These are phyloP conservation scores for Fusarium sp. DNA, from an alignment of 2,329 filamentous ascomycete genomes.

Conservation along the genomic window DNA sequence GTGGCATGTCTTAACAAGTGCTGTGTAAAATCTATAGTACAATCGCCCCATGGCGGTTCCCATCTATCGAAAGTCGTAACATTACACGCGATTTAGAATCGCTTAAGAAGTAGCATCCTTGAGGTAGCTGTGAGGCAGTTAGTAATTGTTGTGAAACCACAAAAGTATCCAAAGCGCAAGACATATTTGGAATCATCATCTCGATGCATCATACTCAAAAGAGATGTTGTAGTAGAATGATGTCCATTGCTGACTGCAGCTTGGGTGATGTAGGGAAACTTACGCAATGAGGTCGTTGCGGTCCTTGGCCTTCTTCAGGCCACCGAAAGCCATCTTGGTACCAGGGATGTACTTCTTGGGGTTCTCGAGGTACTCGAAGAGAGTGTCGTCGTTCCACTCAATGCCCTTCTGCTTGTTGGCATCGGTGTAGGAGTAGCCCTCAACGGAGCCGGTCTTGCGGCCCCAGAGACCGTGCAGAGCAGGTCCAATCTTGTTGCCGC, in stretches of 20 bases:
- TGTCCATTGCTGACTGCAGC: neutral
- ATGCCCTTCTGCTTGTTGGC: constrained; percentile 99
- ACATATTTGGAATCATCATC: neutral
- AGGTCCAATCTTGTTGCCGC: constrained; percentile 98
- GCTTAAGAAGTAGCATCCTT: constrained; percentile 76
- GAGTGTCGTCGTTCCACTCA: constrained; percentile 84
- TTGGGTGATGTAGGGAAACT: constrained; percentile 51
- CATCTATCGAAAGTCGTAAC: constrained; percentile 53
- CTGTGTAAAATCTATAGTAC: constrained; percentile 54
- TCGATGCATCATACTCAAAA: neutral
- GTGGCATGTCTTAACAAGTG: constrained; percentile 46
- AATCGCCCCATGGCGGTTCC: constrained; percentile 48
- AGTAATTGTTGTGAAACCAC: constrained; percentile 22
- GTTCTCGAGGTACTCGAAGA: constrained; percentile 99
- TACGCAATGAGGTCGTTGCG: constrained; percentile 98
- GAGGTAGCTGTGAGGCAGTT: constrained; percentile 66
- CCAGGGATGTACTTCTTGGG: constrained; percentile 99
- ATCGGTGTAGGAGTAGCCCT: constrained; percentile 97
- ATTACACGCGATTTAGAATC: constrained; percentile 48
- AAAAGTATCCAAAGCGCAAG: neutral
- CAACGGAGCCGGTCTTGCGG: constrained; percentile 90
- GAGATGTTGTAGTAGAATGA: neutral
- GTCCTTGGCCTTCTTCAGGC: constrained; percentile 99
- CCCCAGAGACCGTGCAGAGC: constrained; percentile 98
- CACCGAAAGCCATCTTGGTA: constrained; percentile 99